Base-by-base conservation (phyloP, 352 stramenopile genomes). In the Saprolegnia diclina region DNA sequence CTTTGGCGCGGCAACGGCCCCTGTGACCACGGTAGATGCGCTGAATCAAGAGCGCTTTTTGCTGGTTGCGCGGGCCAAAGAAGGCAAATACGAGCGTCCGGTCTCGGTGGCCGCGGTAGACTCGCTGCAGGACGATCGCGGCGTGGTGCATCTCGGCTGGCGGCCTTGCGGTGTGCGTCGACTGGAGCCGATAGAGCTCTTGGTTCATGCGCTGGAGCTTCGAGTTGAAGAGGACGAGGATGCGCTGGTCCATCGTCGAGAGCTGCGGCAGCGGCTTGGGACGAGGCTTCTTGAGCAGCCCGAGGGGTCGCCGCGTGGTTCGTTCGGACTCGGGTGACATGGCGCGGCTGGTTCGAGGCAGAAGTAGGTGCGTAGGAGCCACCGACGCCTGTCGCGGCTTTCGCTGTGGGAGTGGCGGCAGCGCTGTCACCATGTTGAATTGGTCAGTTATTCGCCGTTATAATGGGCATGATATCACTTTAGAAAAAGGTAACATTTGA, bases 161-260 rank as follows among this genome's bases (percentile, higher is more conserved):
- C 6, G 5, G 10, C 18, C 42, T 14, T 14, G 42, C 10, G 1
- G 21, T 10, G 4, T 37, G 19, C 14, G 57, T 40, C 4, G 5
- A 24, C 9, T 40, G 29, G 16, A 11, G n/a, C 21, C 18, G 35
- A 6, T 5, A 32, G 44, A 38, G 16, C 2, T 19, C 38, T 21
- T 38, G 26, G 38, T 29, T 21, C 4, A 18, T 21, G 6, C 57
- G 40, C 42, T 24, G 22, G n/a, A 53, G n/a, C 29, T 66, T 66
- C 21, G 57, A 66, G 26, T 66, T 66, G 57, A 54, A 66, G 13
- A 66, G 26, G 37, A 66, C 57, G 24, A 66, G 57, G 13, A 66
- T 55, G 37, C 57, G 57, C 42, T 66, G 57, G 57, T 66, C 57
- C 18, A 66, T 16, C 11, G 57, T 16, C 10, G 57, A 55, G 57